Percentiles rank a stretch among this genome's conserved stretches.
Evolutionary conservation across 768 basidiomycete species (phyloP).

Genomic region (Hygrocybe punicea): DNA sequence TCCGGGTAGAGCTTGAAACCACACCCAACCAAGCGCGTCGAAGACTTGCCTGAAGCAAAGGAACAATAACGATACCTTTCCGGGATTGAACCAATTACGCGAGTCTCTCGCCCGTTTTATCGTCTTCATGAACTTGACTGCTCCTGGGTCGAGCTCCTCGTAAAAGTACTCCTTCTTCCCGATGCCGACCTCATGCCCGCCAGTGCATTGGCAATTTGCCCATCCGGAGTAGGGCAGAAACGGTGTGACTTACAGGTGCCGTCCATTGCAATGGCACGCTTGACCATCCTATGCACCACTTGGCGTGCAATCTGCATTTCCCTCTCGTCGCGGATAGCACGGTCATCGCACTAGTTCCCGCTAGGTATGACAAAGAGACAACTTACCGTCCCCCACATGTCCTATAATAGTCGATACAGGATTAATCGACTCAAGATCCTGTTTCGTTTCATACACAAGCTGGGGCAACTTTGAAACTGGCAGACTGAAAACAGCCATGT

Average conservation of each 20-base stretch:
- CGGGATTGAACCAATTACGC: conserved; percentile 78
- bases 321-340: conserved; percentile 44
- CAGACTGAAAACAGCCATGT: conserved; percentile 41
- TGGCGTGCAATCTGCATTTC: conserved; percentile 53
- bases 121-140: conserved; percentile 81
- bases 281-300: conserved; percentile 67
- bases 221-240: conserved; percentile 6
- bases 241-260: conserved; percentile 62
- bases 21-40: not conserved
- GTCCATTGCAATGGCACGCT: conserved; percentile 68
- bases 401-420: conserved; percentile 70
- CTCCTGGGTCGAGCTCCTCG: conserved; percentile 79
- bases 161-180: conserved; percentile 81
- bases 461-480: conserved; percentile 68
- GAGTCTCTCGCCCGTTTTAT: conserved; percentile 81
- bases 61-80: conserved; percentile 53
- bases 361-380: not conserved
- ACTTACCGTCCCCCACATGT: conserved; percentile 65
- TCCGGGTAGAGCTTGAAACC: too few relatives aligned
- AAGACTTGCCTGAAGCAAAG: too few relatives aligned
- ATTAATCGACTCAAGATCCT: conserved; percentile 61
- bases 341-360: too few relatives aligned
- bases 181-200: conserved; percentile 85
- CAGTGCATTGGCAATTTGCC: conserved; percentile 51
- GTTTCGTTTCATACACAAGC: conserved; percentile 73